These are phyloP conservation scores for Starmerella lactis-condensi DNA, from an alignment of 805 yeast genomes.

Conservation along the genomic window DNA sequence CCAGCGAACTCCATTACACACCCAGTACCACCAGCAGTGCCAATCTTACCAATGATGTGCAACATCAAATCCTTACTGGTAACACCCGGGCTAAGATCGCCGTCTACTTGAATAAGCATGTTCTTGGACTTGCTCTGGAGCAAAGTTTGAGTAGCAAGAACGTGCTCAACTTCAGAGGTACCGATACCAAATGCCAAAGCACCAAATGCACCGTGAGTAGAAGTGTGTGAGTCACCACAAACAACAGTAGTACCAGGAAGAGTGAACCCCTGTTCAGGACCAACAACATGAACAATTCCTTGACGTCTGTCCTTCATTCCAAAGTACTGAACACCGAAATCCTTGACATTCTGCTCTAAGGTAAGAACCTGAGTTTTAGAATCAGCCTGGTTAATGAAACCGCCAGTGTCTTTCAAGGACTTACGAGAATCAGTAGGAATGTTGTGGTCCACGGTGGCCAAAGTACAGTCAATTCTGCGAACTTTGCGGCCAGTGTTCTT, in stretches of 20 bases:
- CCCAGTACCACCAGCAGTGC: slow-evolving; percentile 99
- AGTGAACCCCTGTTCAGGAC: slow-evolving; percentile 98
- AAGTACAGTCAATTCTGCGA: slow-evolving; percentile 78
- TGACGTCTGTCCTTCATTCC: slow-evolving; percentile 92
- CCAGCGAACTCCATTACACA: slow-evolving; percentile 94
- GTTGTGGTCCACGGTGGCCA: slow-evolving; percentile 92
- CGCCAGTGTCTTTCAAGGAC: slow-evolving; percentile 48
- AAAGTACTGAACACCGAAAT: slow-evolving; percentile 74
- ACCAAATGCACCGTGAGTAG: slow-evolving; percentile 98
- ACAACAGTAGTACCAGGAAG: slow-evolving; percentile 97
- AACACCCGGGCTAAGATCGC: slow-evolving; percentile 70
- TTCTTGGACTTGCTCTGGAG: slow-evolving; percentile 91
- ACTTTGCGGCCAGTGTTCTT: slow-evolving; percentile 71
- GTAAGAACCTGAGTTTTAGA: slow-evolving; percentile 85
- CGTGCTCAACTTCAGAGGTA: slow-evolving; percentile 98
- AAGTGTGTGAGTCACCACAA: slow-evolving; percentile 97
- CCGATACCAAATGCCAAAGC: slow-evolving; percentile 97
- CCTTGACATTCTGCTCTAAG: slow-evolving; percentile 78
- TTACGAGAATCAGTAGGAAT: slow-evolving; percentile 87
- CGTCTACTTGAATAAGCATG: slow-evolving; percentile 76
- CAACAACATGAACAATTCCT: slow-evolving; percentile 96
- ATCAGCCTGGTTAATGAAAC: slow-evolving; percentile 78
- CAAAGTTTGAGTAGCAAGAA: slow-evolving; percentile 83
- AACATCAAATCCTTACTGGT: slow-evolving; percentile 90
- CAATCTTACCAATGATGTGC: slow-evolving; percentile 89